Base-by-base conservation (phyloP, 495 filamentous ascomycete species). In the Aspergillus bertholletiae region DNA sequence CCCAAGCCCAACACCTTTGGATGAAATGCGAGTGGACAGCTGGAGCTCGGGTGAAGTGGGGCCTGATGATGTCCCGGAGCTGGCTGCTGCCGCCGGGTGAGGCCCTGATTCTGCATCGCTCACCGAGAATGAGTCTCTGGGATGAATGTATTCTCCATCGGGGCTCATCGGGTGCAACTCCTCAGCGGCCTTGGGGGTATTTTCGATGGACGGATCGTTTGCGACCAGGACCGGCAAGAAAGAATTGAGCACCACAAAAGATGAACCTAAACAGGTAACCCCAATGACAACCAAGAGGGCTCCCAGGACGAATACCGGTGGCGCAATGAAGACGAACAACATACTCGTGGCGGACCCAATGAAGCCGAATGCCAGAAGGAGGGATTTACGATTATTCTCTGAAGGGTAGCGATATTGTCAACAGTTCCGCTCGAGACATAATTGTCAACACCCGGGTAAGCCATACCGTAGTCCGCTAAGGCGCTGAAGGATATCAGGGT, bases 281-380 rank as follows among this genome's bases (percentile, higher is more conserved):
- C 89, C 87, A 46, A 96, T 74, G 34, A 94, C 86, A 11, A 91
- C 89, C 57, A 94, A 74, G 4, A 96, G 53, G 0, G 88, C 84
- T 28, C 86, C 90, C 26, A 96, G 75, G 7, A 94, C 58, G 60
- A 90, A 95, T 5, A 87, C 72, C 3, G 80, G 73, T 5, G 88
- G 82, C 3, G 80, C 79, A 46, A 96, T 78, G 41, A 89, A 82
- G 28, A 96, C 78, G 65, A 95, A 96, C 3, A 87, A 75, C 90
- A 96, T 96, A 37, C 88, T 91, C 32, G 82, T 81, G 12, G 81
- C 71, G 49, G 88, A 84, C 7, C 92, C 92, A n/a, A 82, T 70
- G 69, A 90, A 88, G 26, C 87, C 92, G 62, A 96, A 96, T 1
- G 70, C 69, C 12, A 96, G 72, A 7, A 96, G 77, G 3, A 96